Conservation (phyloP, 176 grass and related monocot species). For the Triticum timopheevii region DNA sequence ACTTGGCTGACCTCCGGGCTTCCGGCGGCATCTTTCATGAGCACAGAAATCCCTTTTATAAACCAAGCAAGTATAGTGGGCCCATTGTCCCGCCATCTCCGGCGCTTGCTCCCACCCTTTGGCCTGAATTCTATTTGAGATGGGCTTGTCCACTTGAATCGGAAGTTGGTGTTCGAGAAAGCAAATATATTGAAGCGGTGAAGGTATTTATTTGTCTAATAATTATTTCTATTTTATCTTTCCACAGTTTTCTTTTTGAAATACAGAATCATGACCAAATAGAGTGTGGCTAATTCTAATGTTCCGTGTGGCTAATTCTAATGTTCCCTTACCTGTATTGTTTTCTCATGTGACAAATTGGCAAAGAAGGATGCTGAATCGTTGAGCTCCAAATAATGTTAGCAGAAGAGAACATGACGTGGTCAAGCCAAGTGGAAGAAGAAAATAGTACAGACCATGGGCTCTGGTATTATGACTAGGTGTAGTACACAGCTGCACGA, state of each 20-base stretch:
- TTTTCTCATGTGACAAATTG: too few species aligned
- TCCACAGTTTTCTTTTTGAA: background rate
- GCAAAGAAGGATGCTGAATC: background rate
- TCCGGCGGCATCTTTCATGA: constrained; percentile 58
- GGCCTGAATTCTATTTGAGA: constrained; percentile 89
- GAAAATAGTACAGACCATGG: background rate
- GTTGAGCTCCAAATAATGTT: background rate
- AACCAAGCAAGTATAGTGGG: constrained; percentile 42
- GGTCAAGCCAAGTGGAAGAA: background rate
- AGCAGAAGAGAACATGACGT: background rate
- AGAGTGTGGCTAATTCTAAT: background rate
- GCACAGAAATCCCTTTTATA: constrained; percentile 84
- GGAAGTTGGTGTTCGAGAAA: constrained; percentile 58
- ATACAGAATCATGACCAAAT: background rate
- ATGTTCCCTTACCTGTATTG: background rate
- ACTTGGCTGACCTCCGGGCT: constrained; percentile 56
- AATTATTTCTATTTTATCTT: background rate
- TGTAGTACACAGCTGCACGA: background rate
- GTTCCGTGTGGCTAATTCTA: background rate
- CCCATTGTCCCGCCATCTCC: constrained; percentile 66
- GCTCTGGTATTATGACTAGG: background rate
- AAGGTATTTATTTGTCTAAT: constrained; percentile 32
- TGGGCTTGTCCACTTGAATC: constrained; percentile 80
- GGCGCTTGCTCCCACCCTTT: constrained; percentile 79
- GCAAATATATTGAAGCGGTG: constrained; percentile 46